Conservation (phyloP, 1,284 basidiomycete species). For the Apiotrichum akiyoshidainum region DNA sequence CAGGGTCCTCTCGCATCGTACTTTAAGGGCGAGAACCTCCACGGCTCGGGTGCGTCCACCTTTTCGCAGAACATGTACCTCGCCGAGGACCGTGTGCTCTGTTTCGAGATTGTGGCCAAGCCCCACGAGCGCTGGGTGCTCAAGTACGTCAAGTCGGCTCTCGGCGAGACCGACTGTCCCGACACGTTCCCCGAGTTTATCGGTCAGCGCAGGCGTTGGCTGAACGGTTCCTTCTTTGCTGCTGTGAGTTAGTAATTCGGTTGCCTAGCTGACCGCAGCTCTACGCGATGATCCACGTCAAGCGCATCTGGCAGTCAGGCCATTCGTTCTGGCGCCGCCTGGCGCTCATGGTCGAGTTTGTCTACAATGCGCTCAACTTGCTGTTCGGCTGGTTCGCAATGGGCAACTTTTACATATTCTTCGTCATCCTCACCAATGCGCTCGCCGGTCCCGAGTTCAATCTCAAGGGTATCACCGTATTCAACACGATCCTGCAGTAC, state of each 20-base stretch:
- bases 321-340: constrained; percentile 76
- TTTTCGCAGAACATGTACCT: constrained; percentile 70
- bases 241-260: constrained; percentile 53
- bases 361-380: constrained; percentile 85
- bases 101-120: constrained; percentile 95
- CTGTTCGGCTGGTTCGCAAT: constrained; percentile 87
- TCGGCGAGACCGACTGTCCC: constrained; percentile 96
- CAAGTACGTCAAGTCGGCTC: constrained; percentile 91
- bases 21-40: constrained; percentile 92
- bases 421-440: constrained; percentile 83
- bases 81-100: constrained; percentile 75
- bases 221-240: constrained; percentile 87
- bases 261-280: constrained; percentile 26
- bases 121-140: constrained; percentile 85
- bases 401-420: constrained; percentile 94
- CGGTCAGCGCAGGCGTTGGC: constrained; percentile 60
- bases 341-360: constrained; percentile 70
- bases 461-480: constrained; percentile 45
- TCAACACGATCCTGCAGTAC: constrained; percentile 59
- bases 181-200: constrained; percentile 94
- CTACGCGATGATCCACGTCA: constrained; percentile 59
- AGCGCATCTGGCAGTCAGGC: constrained; percentile 78
- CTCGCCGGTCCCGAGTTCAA: constrained; percentile 73
- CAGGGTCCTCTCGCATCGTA: constrained; percentile 88
- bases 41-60: constrained; percentile 87